phyloP scores from a whole-genome alignment of 192 early-diverging fungal genomes.

The Mortierella antarctica region DNA sequence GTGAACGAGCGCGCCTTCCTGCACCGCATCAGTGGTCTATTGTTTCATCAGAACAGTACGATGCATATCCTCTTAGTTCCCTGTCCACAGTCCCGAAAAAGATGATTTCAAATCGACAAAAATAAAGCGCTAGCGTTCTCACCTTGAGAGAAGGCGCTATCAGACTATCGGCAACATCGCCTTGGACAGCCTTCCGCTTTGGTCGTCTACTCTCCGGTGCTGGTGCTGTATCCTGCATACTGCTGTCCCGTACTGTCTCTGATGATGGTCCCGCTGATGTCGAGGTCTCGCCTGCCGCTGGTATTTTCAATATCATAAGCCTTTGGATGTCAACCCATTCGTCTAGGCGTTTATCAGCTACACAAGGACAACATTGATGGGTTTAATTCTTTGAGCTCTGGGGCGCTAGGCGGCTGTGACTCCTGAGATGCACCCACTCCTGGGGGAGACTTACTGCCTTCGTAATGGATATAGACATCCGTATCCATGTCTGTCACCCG shows the following conservation, averaged over 20 bases:
- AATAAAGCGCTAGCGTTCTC: background rate
- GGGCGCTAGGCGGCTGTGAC: too few species aligned
- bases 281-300: background rate
- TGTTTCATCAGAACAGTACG: too few species aligned
- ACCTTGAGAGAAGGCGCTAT: slow-evolving; percentile 24
- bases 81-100: too few species aligned
- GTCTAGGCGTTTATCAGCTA: slow-evolving; percentile 52
- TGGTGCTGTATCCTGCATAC: background rate
- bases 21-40: background rate
- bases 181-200: slow-evolving; percentile 33
- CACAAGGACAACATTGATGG: background rate
- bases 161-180: slow-evolving; percentile 25
- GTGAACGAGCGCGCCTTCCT: background rate
- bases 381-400: too few species aligned
- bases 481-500: slow-evolving; percentile 38
- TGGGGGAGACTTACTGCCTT: slow-evolving; percentile 31
- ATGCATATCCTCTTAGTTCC: too few species aligned
- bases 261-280: background rate
- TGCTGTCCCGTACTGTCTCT: background rate
- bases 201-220: slow-evolving; percentile 3
- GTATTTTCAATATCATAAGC: slow-evolving; percentile 5
- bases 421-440: background rate
- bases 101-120: too few species aligned
- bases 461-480: slow-evolving; percentile 47
- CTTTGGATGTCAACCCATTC: slow-evolving; percentile 44